Evolutionary conservation across 345 rosid species (phyloP), one percentile per base, ranked within the genome.

Genomic region (Raphanus sativus): DNA sequence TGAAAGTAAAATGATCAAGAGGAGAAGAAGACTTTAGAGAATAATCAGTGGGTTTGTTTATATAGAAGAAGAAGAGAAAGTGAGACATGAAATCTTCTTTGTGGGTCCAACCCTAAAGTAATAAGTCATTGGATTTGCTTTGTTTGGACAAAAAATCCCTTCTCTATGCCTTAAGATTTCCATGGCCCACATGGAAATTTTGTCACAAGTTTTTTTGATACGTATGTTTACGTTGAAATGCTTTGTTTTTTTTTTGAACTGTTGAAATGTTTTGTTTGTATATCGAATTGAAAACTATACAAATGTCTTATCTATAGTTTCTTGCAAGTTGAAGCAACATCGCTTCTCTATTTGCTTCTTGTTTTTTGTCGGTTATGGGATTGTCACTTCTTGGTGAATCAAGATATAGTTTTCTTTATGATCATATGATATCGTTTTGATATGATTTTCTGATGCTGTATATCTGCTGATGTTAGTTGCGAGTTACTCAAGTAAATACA

Each of bases 271-370:
- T 45, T 40, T 73, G 33, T 73, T 63, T 48, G 33, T 60, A 78
- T 36, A 25, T 34, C 25, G 24, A 67, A 62, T 50, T 55, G 55
- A 52, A 50, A 29, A 68, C 55, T 60, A 34, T 62, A 54, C 55
- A 17, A 7, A 6, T 73, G 25, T 42, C 73, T 78, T 13, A 55
- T 16, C 52, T 61, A 40, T 56, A 30, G 55, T 79, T 68, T 69
- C 82, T 79, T 79, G 78, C 78, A 74, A 79, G 78, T 52, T 24
- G 78, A 79, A 69, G 78, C 78, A 79, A 79, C 82, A 73, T 79
- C 62, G 75, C 67, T 68, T 68, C 75, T 68, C 54, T 50, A 3
- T 60, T 60, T 55, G 6, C 67, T n/a, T 34, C 67, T 66, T 78
- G 67, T 59, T 66, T 10, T 33, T 73, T 67, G 63, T 61, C 69